Conservation (phyloP, 306 rosid species). For the Abrus pulchellus region DNA sequence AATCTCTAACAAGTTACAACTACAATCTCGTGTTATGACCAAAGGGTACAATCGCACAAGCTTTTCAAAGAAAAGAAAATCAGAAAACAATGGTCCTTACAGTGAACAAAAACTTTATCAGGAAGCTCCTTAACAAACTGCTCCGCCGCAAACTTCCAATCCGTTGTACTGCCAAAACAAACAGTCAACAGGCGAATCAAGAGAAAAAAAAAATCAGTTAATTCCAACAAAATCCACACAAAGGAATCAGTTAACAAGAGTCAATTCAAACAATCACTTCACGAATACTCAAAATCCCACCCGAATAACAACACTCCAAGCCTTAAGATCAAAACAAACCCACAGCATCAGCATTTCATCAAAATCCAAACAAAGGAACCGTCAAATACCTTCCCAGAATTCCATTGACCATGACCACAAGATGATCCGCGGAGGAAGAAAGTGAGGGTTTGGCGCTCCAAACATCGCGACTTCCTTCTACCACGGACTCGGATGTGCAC, state of each 20-base stretch:
- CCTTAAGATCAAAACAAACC: slow-evolving; percentile 33
- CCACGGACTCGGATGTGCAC: slow-evolving; percentile 65
- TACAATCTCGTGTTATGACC: not conserved
- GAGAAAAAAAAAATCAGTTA: not conserved
- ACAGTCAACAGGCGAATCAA: slow-evolving; percentile 31
- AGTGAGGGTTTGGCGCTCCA: slow-evolving; percentile 80
- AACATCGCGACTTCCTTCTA: slow-evolving; percentile 71
- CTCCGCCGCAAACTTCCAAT: slow-evolving; percentile 96
- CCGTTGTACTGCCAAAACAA: slow-evolving; percentile 71
- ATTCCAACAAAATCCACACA: not conserved
- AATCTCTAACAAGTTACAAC: not conserved
- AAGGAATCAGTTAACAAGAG: not conserved
- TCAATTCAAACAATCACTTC: slow-evolving; percentile 18
- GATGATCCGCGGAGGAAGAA: slow-evolving; percentile 88
- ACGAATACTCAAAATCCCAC: slow-evolving; percentile 5
- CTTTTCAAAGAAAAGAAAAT: not conserved
- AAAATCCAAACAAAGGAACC: slow-evolving; percentile 1
- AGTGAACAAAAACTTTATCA: slow-evolving; percentile 85
- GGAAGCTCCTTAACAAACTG: slow-evolving; percentile 81
- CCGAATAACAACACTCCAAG: slow-evolving; percentile 2
- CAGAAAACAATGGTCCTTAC: slow-evolving; percentile 60
- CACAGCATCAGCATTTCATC: slow-evolving; percentile 23
- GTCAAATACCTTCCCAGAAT: slow-evolving; percentile 80
- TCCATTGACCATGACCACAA: slow-evolving; percentile 94
- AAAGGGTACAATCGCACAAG: too few relatives aligned